These are phyloP conservation scores for Nannochloropsis salina DNA, from an alignment of 108 stramenopile genomes.

Conservation along the genomic window DNA sequence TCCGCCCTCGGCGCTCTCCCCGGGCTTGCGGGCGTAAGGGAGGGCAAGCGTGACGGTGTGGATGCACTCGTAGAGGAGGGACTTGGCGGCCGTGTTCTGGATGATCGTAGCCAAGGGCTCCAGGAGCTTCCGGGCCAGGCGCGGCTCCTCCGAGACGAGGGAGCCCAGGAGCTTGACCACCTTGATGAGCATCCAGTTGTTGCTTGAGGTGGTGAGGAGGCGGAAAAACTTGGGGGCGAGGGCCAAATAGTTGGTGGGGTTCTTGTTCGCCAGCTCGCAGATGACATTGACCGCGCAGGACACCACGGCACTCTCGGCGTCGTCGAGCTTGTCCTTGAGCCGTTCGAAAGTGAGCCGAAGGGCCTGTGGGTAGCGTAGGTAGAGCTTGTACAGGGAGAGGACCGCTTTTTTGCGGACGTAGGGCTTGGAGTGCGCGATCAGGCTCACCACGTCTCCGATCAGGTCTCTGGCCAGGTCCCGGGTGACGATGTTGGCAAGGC, in stretches of 20 bases:
- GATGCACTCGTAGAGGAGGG: conserved; percentile 88
- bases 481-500: conserved; percentile 92
- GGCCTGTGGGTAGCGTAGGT: conserved; percentile 97
- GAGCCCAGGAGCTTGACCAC: conserved; percentile 93
- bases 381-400: conserved; percentile 90
- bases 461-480: conserved; percentile 84
- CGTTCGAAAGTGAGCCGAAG: conserved; percentile 86
- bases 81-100: conserved; percentile 86
- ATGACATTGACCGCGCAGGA: conserved; percentile 98
- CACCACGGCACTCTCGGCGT: conserved; percentile 80
- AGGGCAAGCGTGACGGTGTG: conserved; percentile 87
- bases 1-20: conserved; percentile 66
- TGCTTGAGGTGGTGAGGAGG: conserved; percentile 79
- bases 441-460: conserved; percentile 72
- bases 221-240: conserved; percentile 96
- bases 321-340: conserved; percentile 78
- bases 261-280: conserved; percentile 84
- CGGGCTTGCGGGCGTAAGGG: conserved; percentile 71
- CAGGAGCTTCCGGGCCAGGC: conserved; percentile 92
- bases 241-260: conserved; percentile 92
- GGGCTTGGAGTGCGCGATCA: conserved; percentile 75
- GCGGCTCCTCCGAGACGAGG: conserved; percentile 90
- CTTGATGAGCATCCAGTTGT: conserved; percentile 99
- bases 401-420: conserved; percentile 96
- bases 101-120: conserved; percentile 93